phyloP scores from a whole-genome alignment of 768 basidiomycete genomes.

The Hygrocybe coccinea region DNA sequence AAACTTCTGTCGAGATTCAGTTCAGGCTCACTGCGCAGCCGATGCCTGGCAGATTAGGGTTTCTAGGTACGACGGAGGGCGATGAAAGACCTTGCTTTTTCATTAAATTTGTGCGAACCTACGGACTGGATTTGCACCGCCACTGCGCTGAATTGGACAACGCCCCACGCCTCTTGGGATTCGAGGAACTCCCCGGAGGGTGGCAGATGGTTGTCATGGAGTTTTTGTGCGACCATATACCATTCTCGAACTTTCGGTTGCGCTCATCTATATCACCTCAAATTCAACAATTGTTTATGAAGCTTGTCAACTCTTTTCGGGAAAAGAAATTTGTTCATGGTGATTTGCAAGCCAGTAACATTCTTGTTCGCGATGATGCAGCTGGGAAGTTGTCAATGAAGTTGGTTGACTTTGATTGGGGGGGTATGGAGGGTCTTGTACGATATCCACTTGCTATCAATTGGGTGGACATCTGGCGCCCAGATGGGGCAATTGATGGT shows the following conservation, averaged over 20 bases:
- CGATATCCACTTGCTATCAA: slow-evolving; percentile 9
- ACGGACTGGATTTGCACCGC: slow-evolving; percentile 15
- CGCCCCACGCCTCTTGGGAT: slow-evolving; percentile 22
- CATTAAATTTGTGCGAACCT: slow-evolving; percentile 7
- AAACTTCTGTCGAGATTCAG: neutral
- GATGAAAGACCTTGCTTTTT: neutral
- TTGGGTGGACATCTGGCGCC: slow-evolving; percentile 17
- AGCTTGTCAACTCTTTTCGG: neutral
- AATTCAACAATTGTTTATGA: neutral
- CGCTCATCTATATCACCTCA: neutral
- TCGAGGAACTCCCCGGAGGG: slow-evolving; percentile 21
- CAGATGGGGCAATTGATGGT: slow-evolving; percentile 15
- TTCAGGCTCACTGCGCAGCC: neutral
- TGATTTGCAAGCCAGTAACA: slow-evolving; percentile 22
- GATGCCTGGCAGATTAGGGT: neutral
- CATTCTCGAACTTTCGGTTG: neutral
- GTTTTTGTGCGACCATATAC: slow-evolving; percentile 4
- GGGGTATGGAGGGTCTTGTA: slow-evolving; percentile 20
- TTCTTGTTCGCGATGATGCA: slow-evolving; percentile 17
- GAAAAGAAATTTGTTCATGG: slow-evolving; percentile 23
- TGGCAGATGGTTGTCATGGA: slow-evolving; percentile 31
- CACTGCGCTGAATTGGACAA: slow-evolving; percentile 13
- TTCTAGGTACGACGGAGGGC: neutral
- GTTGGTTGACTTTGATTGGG: slow-evolving; percentile 29
- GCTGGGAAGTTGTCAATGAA: slow-evolving; percentile 7